A percentile compares a stretch with the other conserved stretches of the same genome.
phyloP scores from a whole-genome alignment of 441 rosid species.

The Raphanus hybrid region DNA sequence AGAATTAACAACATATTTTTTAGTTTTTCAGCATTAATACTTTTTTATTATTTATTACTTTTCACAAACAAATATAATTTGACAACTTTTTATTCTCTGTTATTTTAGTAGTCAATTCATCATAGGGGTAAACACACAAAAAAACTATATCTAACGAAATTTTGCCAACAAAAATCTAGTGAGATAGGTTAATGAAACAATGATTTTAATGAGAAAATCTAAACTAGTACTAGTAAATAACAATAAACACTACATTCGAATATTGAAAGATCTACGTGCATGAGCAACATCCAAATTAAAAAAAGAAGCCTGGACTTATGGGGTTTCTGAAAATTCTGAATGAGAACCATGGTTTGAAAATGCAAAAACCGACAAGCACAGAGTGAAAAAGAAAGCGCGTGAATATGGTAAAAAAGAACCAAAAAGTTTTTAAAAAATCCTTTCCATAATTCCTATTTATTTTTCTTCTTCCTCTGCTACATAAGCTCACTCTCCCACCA shows the following conservation, averaged over 20 bases:
- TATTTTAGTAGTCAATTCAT: no score
- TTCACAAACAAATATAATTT: no score
- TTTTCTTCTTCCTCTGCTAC: background rate
- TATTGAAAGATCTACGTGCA: background rate
- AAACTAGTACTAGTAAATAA: background rate
- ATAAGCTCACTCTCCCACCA: slow-evolving; percentile 34
- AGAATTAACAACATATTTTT: no score
- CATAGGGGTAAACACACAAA: no score
- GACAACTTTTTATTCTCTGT: no score
- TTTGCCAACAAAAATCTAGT: no score
- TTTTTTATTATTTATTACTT: no score
- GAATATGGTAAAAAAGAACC: slow-evolving; percentile 18
- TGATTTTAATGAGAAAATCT: no score
- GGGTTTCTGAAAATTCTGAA: slow-evolving; percentile 5
- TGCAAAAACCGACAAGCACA: slow-evolving; percentile 40
- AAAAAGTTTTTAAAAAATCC: background rate
- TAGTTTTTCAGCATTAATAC: no score
- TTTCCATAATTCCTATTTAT: slow-evolving; percentile 3
- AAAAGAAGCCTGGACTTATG: slow-evolving; percentile 6
- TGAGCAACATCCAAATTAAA: slow-evolving; percentile 11
- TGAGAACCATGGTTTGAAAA: slow-evolving; percentile 31
- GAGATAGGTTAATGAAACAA: no score
- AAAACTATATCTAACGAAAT: no score
- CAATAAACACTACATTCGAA: background rate
- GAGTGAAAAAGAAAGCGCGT: slow-evolving; percentile 43